These are phyloP conservation scores for Alternaria ethzedia DNA, from an alignment of 2,329 filamentous ascomycete genomes.

Conservation along the genomic window DNA sequence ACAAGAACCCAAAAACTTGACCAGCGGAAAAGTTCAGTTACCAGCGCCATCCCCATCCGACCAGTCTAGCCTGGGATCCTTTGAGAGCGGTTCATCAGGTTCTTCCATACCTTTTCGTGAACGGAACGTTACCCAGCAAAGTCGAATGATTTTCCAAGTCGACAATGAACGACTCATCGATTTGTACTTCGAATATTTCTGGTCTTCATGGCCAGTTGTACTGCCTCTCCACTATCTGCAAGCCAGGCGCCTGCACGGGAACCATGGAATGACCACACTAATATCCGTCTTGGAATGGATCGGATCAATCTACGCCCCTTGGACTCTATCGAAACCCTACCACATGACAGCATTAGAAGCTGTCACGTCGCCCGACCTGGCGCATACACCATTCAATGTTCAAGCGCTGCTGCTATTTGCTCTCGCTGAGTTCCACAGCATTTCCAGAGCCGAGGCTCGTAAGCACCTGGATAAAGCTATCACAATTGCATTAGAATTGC, in stretches of 20 bases:
- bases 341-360: constrained; percentile 28
- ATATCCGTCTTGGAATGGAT: constrained; percentile 40
- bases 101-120: constrained; percentile 4
- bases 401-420: constrained; percentile 80
- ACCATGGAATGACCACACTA: constrained; percentile 32
- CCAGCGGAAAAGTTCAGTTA: not conserved
- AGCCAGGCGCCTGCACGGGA: constrained; percentile 22
- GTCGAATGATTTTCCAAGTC: constrained; percentile 30
- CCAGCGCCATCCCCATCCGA: not conserved
- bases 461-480: constrained; percentile 70
- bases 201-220: constrained; percentile 61
- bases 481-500: constrained; percentile 75
- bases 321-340: constrained; percentile 37
- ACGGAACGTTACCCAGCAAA: constrained; percentile 6
- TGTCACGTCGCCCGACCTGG: constrained; percentile 23
- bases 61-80: not conserved
- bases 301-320: constrained; percentile 42
- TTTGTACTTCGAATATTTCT: constrained; percentile 55
- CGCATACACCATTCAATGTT: constrained; percentile 61
- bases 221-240: constrained; percentile 54
- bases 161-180: constrained; percentile 37
- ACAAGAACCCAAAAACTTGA: constrained; percentile 27
- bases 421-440: constrained; percentile 80
- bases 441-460: constrained; percentile 70
- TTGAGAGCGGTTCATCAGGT: not conserved